Evolutionary conservation across 78 protist species (phyloP), one percentile per base, ranked within the genome.

Genomic region (Andalucia godoyi): DNA sequence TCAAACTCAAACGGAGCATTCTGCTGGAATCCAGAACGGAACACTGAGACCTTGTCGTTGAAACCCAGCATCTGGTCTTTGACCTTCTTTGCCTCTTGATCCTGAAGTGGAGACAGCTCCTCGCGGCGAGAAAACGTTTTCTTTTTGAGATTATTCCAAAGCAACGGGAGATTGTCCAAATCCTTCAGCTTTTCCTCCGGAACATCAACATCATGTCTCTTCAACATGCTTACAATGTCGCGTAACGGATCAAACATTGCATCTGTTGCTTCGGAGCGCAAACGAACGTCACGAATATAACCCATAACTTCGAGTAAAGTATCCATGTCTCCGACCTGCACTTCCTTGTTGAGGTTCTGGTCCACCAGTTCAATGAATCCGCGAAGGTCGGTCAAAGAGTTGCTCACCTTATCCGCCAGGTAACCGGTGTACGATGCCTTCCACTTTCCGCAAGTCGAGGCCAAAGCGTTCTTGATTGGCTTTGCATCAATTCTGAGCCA

Each of bases 401-500:
- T 3, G 25, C 4, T 66, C 23, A 72, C 45, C 29, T 47, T 21
- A 25, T 30, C 18, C 18, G 13, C 50, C 34, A 84, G 74, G 66
- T 54, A 38, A 17, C 34, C 25, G n/a, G 61, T 49, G 79, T 61
- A 79, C 17, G 7, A 40, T 66, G 38, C 47, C 18, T 6, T 27
- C 83, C 90, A 75, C 49, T 57, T 29, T 39, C 38, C 29, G 66
- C 70, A 23, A 15, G 34, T 30, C 29, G 43, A 39, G 25, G 15
- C 0, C 34, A 84, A 55, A 7, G 70, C 47, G 9, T 50, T 10
- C 34, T 58, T 54, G 32, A 80, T 61, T 4, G 81, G 82, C 47
- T 39, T 33, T 37, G 72, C 54, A 37, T 84, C 79, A 21, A 75
- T n/a, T 5, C 54, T n/a, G 52, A 84, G 67, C 79, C 77, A 84